Evolutionary conservation across 179 eudicot species (phyloP).

Genomic region (Spergularia azorica): DNA sequence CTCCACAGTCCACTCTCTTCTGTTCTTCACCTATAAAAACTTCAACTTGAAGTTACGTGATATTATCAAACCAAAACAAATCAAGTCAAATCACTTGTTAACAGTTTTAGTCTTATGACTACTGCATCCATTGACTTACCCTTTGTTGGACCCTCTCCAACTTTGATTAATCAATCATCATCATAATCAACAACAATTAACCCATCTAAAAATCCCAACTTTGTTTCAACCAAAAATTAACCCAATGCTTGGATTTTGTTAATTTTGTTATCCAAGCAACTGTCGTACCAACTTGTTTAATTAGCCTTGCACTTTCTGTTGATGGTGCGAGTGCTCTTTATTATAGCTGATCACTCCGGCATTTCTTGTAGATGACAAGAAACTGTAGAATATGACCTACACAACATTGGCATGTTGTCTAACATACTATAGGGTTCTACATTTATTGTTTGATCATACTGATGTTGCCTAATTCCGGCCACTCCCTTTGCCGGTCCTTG

Average conservation of each 20-base stretch:
- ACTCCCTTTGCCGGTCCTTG: background rate
- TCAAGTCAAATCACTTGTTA: no score
- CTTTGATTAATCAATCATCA: conserved; percentile 2
- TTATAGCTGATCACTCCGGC: background rate
- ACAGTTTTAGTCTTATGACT: conserved; percentile 13
- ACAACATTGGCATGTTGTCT: background rate
- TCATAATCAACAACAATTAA: background rate
- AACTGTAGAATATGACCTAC: background rate
- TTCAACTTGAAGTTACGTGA: background rate
- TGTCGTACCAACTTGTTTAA: background rate
- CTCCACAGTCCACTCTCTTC: background rate
- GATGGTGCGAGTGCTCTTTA: no score
- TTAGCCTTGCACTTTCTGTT: no score
- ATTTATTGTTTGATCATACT: background rate
- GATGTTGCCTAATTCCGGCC: background rate
- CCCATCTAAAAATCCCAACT: background rate
- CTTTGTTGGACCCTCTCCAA: background rate
- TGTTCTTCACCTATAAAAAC: background rate
- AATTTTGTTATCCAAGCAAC: conserved; percentile 11
- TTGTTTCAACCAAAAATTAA: background rate
- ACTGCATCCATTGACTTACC: conserved; percentile 21
- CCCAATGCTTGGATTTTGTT: background rate
- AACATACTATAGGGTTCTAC: background rate
- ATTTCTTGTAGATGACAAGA: background rate
- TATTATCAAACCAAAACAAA: background rate